Evolutionary conservation across 345 rosid genomes (phyloP).

Genomic region (Sisymbrium irio): DNA sequence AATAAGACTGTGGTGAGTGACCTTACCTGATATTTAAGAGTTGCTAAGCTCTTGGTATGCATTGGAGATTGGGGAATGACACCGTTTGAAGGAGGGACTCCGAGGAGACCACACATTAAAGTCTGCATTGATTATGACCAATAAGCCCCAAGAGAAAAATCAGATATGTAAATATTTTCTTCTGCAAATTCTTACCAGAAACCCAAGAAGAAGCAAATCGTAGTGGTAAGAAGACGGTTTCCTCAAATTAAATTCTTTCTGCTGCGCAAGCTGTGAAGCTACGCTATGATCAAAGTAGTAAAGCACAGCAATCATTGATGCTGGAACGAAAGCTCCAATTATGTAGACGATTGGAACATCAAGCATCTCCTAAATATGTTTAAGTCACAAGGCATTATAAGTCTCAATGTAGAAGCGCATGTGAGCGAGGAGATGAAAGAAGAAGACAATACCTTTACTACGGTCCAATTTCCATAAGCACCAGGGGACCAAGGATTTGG

Average conservation of each 20-base stretch:
- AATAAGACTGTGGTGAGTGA: background rate
- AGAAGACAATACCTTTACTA: slow-evolving; percentile 46
- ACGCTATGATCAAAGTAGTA: slow-evolving; percentile 97
- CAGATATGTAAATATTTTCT: background rate
- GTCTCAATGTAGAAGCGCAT: background rate
- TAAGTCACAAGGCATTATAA: slow-evolving; percentile 7
- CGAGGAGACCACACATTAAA: slow-evolving; percentile 82
- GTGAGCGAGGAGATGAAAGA: background rate
- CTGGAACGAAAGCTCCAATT: slow-evolving; percentile 91
- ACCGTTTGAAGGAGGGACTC: slow-evolving; percentile 96
- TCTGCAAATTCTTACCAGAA: slow-evolving; percentile 50
- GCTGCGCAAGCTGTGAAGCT: slow-evolving; percentile 97
- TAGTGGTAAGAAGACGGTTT: slow-evolving; percentile 91
- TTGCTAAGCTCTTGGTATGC: slow-evolving; percentile 96
- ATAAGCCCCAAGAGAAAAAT: background rate
- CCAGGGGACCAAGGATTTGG: slow-evolving; percentile 98
- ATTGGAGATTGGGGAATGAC: slow-evolving; percentile 98
- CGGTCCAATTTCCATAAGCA: slow-evolving; percentile 89
- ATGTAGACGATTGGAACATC: slow-evolving; percentile 76
- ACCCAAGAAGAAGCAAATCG: slow-evolving; percentile 82
- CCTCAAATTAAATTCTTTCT: slow-evolving; percentile 87
- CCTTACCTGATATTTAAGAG: slow-evolving; percentile 83
- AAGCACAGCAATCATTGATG: slow-evolving; percentile 95
- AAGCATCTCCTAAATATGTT: slow-evolving; percentile 61
- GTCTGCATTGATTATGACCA: slow-evolving; percentile 42